Evolutionary conservation across 1,284 basidiomycete genomes (phyloP).

Genomic region (Pascua sp.): DNA sequence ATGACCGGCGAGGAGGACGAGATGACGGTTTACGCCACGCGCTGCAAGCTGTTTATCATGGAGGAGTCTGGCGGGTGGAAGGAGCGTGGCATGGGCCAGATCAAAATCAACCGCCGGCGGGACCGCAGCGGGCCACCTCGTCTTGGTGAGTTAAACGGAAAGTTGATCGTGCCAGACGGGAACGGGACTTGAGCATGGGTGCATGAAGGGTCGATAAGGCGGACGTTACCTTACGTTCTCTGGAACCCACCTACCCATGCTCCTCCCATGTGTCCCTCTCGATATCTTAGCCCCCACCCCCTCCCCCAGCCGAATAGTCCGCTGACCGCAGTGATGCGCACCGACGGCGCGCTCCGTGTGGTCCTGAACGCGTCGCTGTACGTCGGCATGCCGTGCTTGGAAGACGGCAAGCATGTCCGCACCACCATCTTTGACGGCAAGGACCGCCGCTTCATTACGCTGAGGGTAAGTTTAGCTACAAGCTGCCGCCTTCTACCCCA

Average conservation of each 20-base stretch:
- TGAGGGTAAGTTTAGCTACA: conserved; percentile 58
- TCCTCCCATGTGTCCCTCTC: background rate
- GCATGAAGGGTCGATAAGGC: too few relatives aligned
- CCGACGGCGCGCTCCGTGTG: conserved; percentile 82
- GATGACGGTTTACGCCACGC: conserved; percentile 73
- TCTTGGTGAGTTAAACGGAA: conserved; percentile 56
- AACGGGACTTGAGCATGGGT: too few relatives aligned
- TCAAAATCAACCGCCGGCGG: conserved; percentile 68
- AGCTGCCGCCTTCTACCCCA: background rate
- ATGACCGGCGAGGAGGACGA: conserved; percentile 91
- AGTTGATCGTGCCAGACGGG: background rate
- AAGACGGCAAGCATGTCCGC: conserved; percentile 72
- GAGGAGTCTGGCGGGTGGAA: conserved; percentile 68
- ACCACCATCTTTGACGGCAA: conserved; percentile 70
- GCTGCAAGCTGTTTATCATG: conserved; percentile 78
- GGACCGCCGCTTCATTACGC: conserved; percentile 66
- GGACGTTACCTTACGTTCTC: too few relatives aligned
- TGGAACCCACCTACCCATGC: too few relatives aligned
- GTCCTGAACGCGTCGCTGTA: conserved; percentile 83
- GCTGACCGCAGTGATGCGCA: conserved; percentile 73
- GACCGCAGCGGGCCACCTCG: conserved; percentile 68
- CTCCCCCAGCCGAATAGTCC: too few relatives aligned
- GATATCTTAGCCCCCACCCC: too few relatives aligned
- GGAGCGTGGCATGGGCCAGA: conserved; percentile 76
- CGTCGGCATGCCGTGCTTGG: conserved; percentile 72